Conservation (phyloP, 495 filamentous ascomycete species). For the Oleoguttula mirabilis region DNA sequence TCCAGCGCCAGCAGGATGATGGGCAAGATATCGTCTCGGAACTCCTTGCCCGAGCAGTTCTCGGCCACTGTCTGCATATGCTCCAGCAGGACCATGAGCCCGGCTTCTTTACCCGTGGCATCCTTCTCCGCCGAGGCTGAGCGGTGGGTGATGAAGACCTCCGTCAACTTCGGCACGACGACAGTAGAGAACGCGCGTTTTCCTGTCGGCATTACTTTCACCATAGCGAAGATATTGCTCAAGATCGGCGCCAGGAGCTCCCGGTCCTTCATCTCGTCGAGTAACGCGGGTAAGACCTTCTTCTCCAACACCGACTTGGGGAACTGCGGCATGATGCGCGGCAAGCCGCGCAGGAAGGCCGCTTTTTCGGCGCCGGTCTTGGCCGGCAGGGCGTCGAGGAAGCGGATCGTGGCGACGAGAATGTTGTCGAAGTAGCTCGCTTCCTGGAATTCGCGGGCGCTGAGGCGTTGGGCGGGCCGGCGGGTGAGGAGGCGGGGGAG, state of each 20-base stretch:
- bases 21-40: constrained; percentile 88
- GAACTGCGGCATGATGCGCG: constrained; percentile 76
- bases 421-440: constrained; percentile 94
- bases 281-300: constrained; percentile 73
- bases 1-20: constrained; percentile 71
- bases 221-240: constrained; percentile 82
- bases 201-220: constrained; percentile 60
- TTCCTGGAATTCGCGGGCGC: constrained; percentile 83
- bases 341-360: constrained; percentile 79
- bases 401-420: constrained; percentile 86
- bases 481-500: constrained; percentile 76
- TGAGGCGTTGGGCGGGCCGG: constrained; percentile 72
- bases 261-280: constrained; percentile 87
- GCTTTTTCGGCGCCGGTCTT: constrained; percentile 87
- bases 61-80: constrained; percentile 61
- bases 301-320: constrained; percentile 87
- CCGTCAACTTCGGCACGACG: constrained; percentile 70
- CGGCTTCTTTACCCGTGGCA: constrained; percentile 63
- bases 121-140: constrained; percentile 56
- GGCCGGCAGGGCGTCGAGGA: constrained; percentile 76
- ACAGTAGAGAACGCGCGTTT: constrained; percentile 68
- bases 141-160: constrained; percentile 52
- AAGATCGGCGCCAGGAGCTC: constrained; percentile 72
- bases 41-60: constrained; percentile 79
- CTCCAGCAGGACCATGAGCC: constrained; percentile 77